Evolutionary conservation across 1,139 yeast genomes (phyloP).

Genomic region (Kazachstania sp.): DNA sequence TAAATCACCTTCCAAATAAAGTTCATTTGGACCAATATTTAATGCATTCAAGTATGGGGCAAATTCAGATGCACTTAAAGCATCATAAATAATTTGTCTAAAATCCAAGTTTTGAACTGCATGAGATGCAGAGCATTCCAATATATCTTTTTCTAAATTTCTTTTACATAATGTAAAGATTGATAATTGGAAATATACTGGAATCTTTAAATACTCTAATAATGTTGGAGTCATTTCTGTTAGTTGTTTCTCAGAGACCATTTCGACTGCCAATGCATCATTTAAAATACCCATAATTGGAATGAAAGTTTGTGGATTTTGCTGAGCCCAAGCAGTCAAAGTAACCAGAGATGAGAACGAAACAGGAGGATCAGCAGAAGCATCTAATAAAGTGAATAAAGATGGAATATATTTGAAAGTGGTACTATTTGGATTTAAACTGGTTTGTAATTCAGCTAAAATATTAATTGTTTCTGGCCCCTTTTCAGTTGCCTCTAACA

Average conservation of each 20-base stretch:
- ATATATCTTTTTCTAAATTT: conserved; percentile 16
- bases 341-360: conserved; percentile 23
- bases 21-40: conserved; percentile 21
- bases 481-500: conserved; percentile 20
- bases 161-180: conserved; percentile 28
- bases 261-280: conserved; percentile 14
- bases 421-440: conserved; percentile 15
- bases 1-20: conserved; percentile 25
- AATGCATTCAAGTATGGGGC: conserved; percentile 28
- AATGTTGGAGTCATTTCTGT: conserved; percentile 22
- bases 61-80: conserved; percentile 25
- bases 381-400: conserved; percentile 18
- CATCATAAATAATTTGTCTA: conserved; percentile 24
- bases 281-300: conserved; percentile 22
- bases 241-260: conserved; percentile 18
- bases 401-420: conserved; percentile 19
- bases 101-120: conserved; percentile 27
- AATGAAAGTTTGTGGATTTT: conserved; percentile 21
- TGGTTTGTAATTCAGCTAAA: conserved; percentile 11
- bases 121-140: conserved; percentile 22
- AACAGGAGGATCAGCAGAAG: conserved; percentile 23
- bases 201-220: conserved; percentile 21
- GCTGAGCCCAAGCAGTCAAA: conserved; percentile 25
- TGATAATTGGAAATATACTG: conserved; percentile 24
- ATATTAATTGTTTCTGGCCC: conserved; percentile 18